These are phyloP conservation scores for Chrysoporthe austroafricana DNA, from an alignment of 2,329 filamentous ascomycete genomes.

Conservation along the genomic window DNA sequence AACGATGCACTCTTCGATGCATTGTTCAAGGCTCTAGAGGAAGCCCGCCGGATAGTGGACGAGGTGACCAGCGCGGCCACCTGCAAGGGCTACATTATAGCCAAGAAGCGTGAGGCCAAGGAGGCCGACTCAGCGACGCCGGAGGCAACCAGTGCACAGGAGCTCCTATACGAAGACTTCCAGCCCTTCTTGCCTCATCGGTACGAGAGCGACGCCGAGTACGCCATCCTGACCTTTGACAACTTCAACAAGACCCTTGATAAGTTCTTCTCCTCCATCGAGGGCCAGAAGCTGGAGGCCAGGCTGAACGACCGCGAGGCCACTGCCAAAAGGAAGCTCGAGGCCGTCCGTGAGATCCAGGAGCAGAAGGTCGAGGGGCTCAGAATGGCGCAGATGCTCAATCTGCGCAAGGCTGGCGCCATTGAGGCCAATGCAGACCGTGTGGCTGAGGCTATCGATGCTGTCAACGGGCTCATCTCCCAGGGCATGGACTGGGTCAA, in stretches of 20 bases:
- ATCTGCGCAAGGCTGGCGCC: constrained; percentile 84
- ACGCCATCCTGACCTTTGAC: constrained; percentile 75
- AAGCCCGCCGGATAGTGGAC: constrained; percentile 71
- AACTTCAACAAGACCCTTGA: constrained; percentile 94
- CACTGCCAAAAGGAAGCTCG: constrained; percentile 79
- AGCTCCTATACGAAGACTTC: constrained; percentile 87
- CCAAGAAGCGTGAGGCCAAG: constrained; percentile 56
- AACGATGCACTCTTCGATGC: constrained; percentile 66
- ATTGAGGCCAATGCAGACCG: constrained; percentile 90
- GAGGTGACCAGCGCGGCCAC: constrained; percentile 67
- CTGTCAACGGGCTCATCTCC: constrained; percentile 86
- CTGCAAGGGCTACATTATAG: constrained; percentile 86
- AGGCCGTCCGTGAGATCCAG: constrained; percentile 83
- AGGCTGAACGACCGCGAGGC: constrained; percentile 81
- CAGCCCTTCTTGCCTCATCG: constrained; percentile 89
- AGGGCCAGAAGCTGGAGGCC: constrained; percentile 90
- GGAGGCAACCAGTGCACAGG: constrained; percentile 45
- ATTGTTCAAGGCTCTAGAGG: constrained; percentile 69
- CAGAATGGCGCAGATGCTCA: constrained; percentile 78
- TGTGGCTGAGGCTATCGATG: constrained; percentile 90
- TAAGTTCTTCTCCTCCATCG: constrained; percentile 95
- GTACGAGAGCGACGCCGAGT: constrained; percentile 67
- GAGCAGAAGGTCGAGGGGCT: constrained; percentile 82
- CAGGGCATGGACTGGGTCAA: constrained; percentile 99
- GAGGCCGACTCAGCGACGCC: constrained; percentile 32